These are phyloP conservation scores for Platanus orientalis DNA, from an alignment of 164 flowering plant genomes.

Conservation along the genomic window DNA sequence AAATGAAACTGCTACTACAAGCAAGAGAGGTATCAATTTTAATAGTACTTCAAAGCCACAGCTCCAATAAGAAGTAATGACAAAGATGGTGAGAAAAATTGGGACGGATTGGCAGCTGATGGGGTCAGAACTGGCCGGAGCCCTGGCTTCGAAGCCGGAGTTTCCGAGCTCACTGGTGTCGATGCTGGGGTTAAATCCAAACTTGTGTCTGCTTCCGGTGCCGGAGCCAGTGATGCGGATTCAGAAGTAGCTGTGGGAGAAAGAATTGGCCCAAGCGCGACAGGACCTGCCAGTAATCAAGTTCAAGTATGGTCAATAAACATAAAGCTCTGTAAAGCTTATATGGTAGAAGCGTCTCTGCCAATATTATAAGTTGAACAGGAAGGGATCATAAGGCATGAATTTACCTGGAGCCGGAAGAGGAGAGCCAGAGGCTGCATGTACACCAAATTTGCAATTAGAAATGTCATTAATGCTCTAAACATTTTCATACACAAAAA, in stretches of 20 bases:
- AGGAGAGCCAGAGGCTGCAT: conserved; percentile 63
- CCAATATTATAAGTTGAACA: not conserved
- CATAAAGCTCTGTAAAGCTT: too few species aligned
- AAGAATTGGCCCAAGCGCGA: too few species aligned
- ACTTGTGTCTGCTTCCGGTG: conserved; percentile 43
- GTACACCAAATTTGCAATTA: conserved; percentile 6
- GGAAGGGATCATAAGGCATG: not conserved
- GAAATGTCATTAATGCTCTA: conserved; percentile 5
- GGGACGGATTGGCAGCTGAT: conserved; percentile 34
- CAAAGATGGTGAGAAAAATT: conserved; percentile 25
- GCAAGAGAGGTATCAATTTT: too few species aligned
- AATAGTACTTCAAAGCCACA: conserved; percentile 25
- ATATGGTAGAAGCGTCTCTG: too few species aligned
- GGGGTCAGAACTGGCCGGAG: conserved; percentile 44
- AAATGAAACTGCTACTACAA: too few species aligned
- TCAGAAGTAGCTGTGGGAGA: too few species aligned
- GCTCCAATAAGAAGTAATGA: conserved; percentile 31
- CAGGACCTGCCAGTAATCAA: too few species aligned
- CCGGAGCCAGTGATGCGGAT: conserved; percentile 23
- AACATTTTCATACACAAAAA: not conserved
- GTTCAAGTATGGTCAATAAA: conserved; percentile 1
- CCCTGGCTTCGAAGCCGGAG: conserved; percentile 31
- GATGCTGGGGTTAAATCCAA: conserved; percentile 38
- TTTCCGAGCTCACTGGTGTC: conserved; percentile 21
- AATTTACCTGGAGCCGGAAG: conserved; percentile 74